Evolutionary conservation across 2,329 filamentous ascomycete genomes (phyloP).

Genomic region (Apiospora kogelbergensis): DNA sequence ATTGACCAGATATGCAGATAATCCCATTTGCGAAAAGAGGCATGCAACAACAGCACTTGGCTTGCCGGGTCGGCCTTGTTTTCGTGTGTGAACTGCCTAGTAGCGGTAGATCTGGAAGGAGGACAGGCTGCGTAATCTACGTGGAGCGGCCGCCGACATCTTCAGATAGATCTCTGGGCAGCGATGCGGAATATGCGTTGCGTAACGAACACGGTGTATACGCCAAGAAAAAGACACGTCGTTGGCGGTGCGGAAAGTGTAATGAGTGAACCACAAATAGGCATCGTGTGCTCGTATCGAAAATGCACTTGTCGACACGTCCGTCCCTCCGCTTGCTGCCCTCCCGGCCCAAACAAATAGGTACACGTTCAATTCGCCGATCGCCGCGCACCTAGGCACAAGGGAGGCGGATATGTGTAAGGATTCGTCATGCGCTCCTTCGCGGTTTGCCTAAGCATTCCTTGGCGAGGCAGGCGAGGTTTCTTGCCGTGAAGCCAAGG

Average conservation of each 20-base stretch:
- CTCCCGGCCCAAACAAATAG: background rate
- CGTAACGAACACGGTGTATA: background rate
- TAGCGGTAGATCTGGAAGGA: background rate
- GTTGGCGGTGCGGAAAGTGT: background rate
- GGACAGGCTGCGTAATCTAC: background rate
- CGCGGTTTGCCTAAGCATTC: background rate
- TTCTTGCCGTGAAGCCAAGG: background rate
- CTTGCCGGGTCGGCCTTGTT: background rate
- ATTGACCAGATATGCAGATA: background rate
- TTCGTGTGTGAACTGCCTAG: background rate
- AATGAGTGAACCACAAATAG: background rate
- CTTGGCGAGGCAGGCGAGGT: background rate
- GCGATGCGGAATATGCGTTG: background rate
- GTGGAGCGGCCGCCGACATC: background rate
- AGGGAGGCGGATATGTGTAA: background rate
- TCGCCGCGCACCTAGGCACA: background rate
- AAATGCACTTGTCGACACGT: background rate
- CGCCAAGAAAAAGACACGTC: background rate
- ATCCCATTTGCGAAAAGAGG: background rate
- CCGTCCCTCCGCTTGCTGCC: background rate
- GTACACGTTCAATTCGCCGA: background rate
- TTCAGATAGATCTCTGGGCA: background rate
- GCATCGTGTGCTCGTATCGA: background rate
- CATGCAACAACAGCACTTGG: background rate
- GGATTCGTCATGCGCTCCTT: background rate